Base-by-base conservation (phyloP, 2,329 filamentous ascomycete species). In the Chrysosporium keratinophilum region DNA sequence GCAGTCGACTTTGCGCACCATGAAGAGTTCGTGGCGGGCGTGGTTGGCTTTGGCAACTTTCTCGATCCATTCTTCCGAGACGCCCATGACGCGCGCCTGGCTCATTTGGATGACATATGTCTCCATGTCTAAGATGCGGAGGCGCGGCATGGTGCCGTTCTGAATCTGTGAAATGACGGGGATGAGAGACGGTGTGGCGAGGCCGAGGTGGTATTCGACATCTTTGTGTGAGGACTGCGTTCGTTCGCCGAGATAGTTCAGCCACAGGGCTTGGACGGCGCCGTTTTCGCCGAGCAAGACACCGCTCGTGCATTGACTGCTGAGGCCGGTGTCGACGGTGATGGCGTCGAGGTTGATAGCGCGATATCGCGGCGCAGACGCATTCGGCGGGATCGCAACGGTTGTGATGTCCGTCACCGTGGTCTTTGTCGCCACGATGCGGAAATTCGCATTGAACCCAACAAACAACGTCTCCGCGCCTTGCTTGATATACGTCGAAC, bases 351-450 rank as follows among this genome's bases (percentile, higher is more conserved):
- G 82, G 62, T 98, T 97, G 64, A 95, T 87, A 17, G 93, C 93
- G 3, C 94, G 83, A 67, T 98, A 98, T 57, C 93, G 80, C 4
- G 93, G 93, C 5, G 93, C 91, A 1, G 88, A 83, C 0, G 87
- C 85, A 70, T 95, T 97, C 23, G 93, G 89, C 0, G 93, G 94
- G 57, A 98, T 97, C 0, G 90, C 88, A 2, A 97, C 93, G 1
- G 93, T 93, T 10, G 91, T 97, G 64, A 98, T 94, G 68, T 98
- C 93, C 0, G 94, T 98, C 12, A 98, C 89, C 0, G 86, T 88
- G 0, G 93, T 97, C 62, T 95, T 89, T 4, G 89, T 87, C 61
- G 96, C 88, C 3, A 97, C 91, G 40, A 96, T 88, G 35, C 91
- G 83, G 57, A 91, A 85, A 60, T 96, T 97, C 60, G 94, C 84